Evolutionary conservation across 192 early-diverging fungal species (phyloP), one percentile per base, ranked within the genome.

Genomic region (Geosiphon pyriformis): DNA sequence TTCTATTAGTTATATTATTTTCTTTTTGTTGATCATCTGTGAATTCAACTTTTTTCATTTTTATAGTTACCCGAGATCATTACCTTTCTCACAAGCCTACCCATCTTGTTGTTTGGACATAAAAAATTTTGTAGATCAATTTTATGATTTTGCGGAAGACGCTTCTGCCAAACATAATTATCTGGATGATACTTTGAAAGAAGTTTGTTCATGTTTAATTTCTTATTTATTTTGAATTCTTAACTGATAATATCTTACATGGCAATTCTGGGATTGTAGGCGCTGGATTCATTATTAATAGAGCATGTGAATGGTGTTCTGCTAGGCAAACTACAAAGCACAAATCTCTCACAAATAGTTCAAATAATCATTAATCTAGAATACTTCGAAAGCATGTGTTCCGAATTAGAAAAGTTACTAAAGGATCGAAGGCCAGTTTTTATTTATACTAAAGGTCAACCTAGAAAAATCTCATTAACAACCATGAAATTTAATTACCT

Each of bases 351-450:
- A 1, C 85, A 90, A 60, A 90, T 88, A 55, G 80, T 89, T n/a
- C 93, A 94, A 69, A 91, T 92, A 23, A 83, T 93, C 42, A 83
- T 90, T 70, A 93, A 94, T 66, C 71, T 90, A 25, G 89, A 92
- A 59, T 92, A 81, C 57, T 88, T 91, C 65, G 80, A 86, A 59
- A 65, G 77, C 32, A 85, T 85, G 0, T 88, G 87, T 55, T 68
- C 67, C 0, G 86, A 93, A 69, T 87, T 94, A 73, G 93, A 94
- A 76, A 71, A 80, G 57, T 70, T 92, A n/a, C 64, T 94, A 48
- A 83, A 81, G 69, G 84, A 92, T 51, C 79, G 73, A 58, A 74
- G 83, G 81, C 79, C 69, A 2, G 47, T 18, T 42, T 15, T 15
- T 10, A 42, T 42, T 42, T 15, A 10, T 42, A 10, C 37, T 10